Conservation (phyloP, 2,329 filamentous ascomycete species). For the Arthrobotrys sphaeroides region DNA sequence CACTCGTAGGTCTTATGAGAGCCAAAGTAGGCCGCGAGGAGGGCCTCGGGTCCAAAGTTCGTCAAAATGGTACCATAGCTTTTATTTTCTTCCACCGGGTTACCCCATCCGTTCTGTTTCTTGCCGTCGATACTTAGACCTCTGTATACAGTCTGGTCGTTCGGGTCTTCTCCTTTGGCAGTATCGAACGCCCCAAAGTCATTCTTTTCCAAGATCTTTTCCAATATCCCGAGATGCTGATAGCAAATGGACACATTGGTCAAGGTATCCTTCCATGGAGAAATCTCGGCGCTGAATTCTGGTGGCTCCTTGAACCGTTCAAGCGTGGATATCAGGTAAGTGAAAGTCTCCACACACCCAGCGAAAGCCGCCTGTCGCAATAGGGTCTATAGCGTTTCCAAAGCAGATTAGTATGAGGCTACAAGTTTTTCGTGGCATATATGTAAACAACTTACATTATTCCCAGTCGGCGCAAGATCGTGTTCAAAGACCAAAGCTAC, state of each 20-base stretch:
- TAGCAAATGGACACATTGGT: not conserved
- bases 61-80: not conserved
- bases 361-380: not conserved
- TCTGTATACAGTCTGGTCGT: slow-evolving; percentile 74
- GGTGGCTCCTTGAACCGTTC: not conserved
- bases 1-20: slow-evolving; percentile 68
- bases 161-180: slow-evolving; percentile 7
- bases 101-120: slow-evolving; percentile 78
- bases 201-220: not conserved
- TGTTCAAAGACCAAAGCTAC: not conserved
- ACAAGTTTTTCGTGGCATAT: not conserved
- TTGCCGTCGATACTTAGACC: slow-evolving; percentile 79
- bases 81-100: slow-evolving; percentile 68
- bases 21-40: slow-evolving; percentile 14
- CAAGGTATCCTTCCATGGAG: not conserved
- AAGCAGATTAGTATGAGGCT: not conserved
- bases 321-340: not conserved
- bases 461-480: not conserved
- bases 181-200: not conserved
- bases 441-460: not conserved
- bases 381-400: not conserved
- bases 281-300: not conserved
- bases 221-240: not conserved
- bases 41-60: not conserved
- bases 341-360: not conserved